Evolutionary conservation across 495 filamentous ascomycete genomes (phyloP).

Genomic region (Penicillium odoratum): DNA sequence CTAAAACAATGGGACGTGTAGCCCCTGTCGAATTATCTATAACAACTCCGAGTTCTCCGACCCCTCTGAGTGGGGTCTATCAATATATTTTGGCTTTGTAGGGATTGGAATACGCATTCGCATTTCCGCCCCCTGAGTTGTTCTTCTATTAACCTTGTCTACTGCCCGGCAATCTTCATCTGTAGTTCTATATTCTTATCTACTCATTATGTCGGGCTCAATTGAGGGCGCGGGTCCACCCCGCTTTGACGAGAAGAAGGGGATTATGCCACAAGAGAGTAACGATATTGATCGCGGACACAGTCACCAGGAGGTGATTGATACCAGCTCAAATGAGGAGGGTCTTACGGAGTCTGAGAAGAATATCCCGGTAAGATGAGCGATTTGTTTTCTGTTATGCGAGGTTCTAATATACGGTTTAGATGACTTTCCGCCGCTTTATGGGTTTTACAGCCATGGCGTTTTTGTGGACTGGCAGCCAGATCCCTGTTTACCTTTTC

Average conservation of each 20-base stretch:
- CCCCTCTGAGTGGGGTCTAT: neutral
- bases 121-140: neutral
- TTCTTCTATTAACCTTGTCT: neutral
- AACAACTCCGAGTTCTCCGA: neutral
- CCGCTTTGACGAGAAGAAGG: constrained; percentile 30
- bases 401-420: neutral
- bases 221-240: constrained; percentile 21
- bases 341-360: constrained; percentile 24
- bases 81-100: neutral
- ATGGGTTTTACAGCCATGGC: constrained; percentile 64
- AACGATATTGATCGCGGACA: constrained; percentile 18
- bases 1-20: neutral
- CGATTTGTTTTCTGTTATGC: neutral
- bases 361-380: constrained; percentile 21
- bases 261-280: constrained; percentile 15
- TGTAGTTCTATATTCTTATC: neutral
- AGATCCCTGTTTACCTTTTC: constrained; percentile 64
- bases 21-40: neutral
- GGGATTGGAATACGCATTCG: neutral
- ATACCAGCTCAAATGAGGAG: constrained; percentile 19
- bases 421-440: constrained; percentile 59
- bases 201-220: constrained; percentile 19
- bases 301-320: constrained; percentile 30
- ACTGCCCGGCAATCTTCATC: neutral
- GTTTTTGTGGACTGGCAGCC: constrained; percentile 65